These are phyloP conservation scores for Xylaria bambusicola DNA, from an alignment of 495 filamentous ascomycete species.

Conservation along the genomic window DNA sequence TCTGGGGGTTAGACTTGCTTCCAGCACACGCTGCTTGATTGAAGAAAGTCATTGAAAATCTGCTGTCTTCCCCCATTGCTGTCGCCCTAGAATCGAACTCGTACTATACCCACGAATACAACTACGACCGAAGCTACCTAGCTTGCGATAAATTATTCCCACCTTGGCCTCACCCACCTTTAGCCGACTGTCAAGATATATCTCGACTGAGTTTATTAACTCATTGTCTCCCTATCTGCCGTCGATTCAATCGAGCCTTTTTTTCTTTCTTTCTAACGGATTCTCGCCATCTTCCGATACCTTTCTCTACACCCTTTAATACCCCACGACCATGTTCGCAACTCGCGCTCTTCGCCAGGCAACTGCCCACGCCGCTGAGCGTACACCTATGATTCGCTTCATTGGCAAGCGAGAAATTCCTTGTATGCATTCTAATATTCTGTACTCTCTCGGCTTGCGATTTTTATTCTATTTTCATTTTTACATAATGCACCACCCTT, in stretches of 20 bases:
- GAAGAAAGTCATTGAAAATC: slow-evolving; percentile 1
- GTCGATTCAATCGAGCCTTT: not conserved
- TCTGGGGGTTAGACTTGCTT: not conserved
- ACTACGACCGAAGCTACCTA: not conserved
- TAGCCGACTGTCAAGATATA: not conserved
- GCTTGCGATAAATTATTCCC: slow-evolving; percentile 18
- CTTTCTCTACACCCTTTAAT: slow-evolving; percentile 3
- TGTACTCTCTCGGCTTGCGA: not conserved
- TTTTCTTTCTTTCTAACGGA: too few relatives aligned
- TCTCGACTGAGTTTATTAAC: too few relatives aligned
- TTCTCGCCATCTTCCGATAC: not conserved
- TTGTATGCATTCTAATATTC: slow-evolving; percentile 51
- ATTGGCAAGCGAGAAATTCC: slow-evolving; percentile 83
- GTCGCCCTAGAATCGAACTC: not conserved
- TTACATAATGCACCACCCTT: too few relatives aligned
- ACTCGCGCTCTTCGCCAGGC: slow-evolving; percentile 68
- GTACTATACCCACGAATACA: not conserved
- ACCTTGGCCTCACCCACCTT: not conserved
- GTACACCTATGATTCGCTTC: slow-evolving; percentile 87
- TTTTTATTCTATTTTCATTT: not conserved
- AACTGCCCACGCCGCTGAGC: slow-evolving; percentile 56
- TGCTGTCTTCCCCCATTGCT: not conserved
- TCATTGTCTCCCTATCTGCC: not conserved
- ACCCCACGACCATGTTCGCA: slow-evolving; percentile 58
- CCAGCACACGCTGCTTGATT: not conserved